Base-by-base conservation (phyloP, 169 alveolate species). In the Eimeria necatrix region DNA sequence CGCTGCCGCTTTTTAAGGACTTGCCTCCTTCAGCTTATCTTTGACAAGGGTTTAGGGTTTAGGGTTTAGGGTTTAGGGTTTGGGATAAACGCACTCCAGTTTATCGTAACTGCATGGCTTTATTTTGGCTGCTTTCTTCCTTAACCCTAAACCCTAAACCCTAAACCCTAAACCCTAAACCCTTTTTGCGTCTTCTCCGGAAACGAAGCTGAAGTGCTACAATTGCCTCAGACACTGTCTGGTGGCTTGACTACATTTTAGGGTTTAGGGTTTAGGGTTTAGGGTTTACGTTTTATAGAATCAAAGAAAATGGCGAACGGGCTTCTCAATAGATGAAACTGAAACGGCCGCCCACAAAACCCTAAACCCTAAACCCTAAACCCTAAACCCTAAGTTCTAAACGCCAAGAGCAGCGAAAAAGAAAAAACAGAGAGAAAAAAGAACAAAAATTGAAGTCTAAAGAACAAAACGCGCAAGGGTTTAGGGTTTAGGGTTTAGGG, bases 61-160 rank as follows among this genome's bases (percentile, higher is more conserved):
- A 32, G 85, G 85, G 85, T 74, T 32, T 74, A 74, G 60, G 85
- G 76, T 68, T 68, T 68, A 68, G 78, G 78, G 78, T 68, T 68
- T 68, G 73, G 73, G 12, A 18, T 61, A 26, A 61, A 8, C 6
- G n/a, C 41, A 26, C 4, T 61, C n/a, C 4, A 61, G 73, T n/a
- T n/a, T 61, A 8, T 12, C 41, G 4, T n/a, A 14, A 61, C n/a
- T n/a, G n/a, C n/a, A n/a, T n/a, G n/a, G n/a, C n/a, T 59, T 14
- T n/a, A 59, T n/a, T 4, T 4, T 59, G 68, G 18, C 22, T 14
- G 22, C 68, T n/a, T n/a, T 59, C 10, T 2, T 14, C 68, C 68
- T 59, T 59, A 59, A n/a, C 68, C 68, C 22, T 59, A 14, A 59
- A 59, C 10, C 10, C 68, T 14, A 59, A 59, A 14, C 22, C 22